Percentiles rank a stretch among this genome's conserved stretches.
These are phyloP conservation scores for Chrysoporthe cubensis DNA, from an alignment of 2,329 filamentous ascomycete genomes.

Conservation along the genomic window DNA sequence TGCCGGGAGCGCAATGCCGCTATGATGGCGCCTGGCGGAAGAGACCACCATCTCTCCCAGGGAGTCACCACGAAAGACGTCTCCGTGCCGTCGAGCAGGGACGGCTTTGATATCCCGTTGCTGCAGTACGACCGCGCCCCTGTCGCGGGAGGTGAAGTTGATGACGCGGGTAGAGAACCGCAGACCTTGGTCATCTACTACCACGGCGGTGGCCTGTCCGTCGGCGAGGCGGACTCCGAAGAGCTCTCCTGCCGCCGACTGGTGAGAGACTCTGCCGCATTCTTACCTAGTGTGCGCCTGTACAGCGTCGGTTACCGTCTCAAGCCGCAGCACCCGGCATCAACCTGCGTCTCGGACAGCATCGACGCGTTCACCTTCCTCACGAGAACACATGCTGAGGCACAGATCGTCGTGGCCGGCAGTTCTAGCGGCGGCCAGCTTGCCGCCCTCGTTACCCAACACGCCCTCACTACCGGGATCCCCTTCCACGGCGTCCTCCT, in stretches of 20 bases:
- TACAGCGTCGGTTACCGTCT: conserved; percentile 53
- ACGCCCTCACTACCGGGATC: conserved; percentile 34
- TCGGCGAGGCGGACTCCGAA: conserved; percentile 54
- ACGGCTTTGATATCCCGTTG: conserved; percentile 43
- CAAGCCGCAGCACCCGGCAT: conserved; percentile 45
- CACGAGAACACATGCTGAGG: neutral
- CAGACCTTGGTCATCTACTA: conserved; percentile 47
- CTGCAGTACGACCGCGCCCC: conserved; percentile 38
- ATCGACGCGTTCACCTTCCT: conserved; percentile 41
- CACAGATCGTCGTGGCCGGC: conserved; percentile 44
- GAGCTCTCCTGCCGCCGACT: conserved; percentile 52
- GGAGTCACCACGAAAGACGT: conserved; percentile 38
- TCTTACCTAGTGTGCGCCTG: conserved; percentile 37
- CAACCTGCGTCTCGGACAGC: conserved; percentile 48
- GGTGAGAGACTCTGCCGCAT: conserved; percentile 34
- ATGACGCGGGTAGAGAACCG: conserved; percentile 11
- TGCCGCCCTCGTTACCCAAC: conserved; percentile 48
- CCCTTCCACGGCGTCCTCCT: conserved; percentile 45
- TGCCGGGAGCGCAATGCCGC: conserved; percentile 43
- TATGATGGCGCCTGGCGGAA: conserved; percentile 42
- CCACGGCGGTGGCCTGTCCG: conserved; percentile 52
- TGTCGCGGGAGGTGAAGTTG: neutral
- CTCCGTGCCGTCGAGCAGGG: conserved; percentile 39
- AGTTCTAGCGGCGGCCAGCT: conserved; percentile 55
- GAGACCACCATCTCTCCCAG: conserved; percentile 43